These are phyloP conservation scores for Dissophora globulifera DNA, from an alignment of 192 early-diverging fungal species.

Conservation along the genomic window DNA sequence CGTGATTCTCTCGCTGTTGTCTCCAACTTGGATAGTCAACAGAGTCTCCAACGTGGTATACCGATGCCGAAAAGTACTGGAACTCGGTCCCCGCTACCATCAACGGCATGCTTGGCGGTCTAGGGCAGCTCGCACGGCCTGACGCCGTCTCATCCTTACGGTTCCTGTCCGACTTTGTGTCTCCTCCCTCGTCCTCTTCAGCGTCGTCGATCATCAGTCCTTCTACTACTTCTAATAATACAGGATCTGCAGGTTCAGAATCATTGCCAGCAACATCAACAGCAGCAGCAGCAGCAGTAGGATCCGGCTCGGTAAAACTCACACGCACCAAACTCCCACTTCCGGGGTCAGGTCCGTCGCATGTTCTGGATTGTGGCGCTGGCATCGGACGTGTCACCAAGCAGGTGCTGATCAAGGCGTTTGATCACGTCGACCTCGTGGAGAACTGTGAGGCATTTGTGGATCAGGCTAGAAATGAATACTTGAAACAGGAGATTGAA, in stretches of 20 bases:
- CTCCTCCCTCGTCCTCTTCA: slow-evolving; percentile 16
- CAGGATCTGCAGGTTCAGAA: too few relatives aligned
- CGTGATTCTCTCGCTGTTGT: too few relatives aligned
- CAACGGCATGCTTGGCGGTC: slow-evolving; percentile 93
- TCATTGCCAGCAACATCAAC: too few relatives aligned
- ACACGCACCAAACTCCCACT: slow-evolving; percentile 12
- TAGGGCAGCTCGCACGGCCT: slow-evolving; percentile 74
- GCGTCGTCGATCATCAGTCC: slow-evolving; percentile 21
- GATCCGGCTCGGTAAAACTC: neutral
- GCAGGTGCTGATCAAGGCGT: slow-evolving; percentile 79
- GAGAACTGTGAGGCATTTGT: slow-evolving; percentile 87
- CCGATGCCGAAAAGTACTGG: slow-evolving; percentile 71
- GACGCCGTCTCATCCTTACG: slow-evolving; percentile 75
- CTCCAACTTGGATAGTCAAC: too few relatives aligned
- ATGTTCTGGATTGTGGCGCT: slow-evolving; percentile 88
- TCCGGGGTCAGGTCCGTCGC: slow-evolving; percentile 44
- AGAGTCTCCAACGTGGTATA: slow-evolving; percentile 70
- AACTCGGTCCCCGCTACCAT: slow-evolving; percentile 69
- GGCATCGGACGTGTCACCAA: slow-evolving; percentile 96
- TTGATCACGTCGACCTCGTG: slow-evolving; percentile 90
- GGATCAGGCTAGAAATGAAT: slow-evolving; percentile 70
- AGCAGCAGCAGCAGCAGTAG: slow-evolving; percentile 27
- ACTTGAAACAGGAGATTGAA: slow-evolving; percentile 67
- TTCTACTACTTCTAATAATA: slow-evolving; percentile 36
- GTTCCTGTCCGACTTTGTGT: slow-evolving; percentile 77